Base-by-base conservation (phyloP, 768 basidiomycete species). In the Rhodosporidiobolus sp. region DNA sequence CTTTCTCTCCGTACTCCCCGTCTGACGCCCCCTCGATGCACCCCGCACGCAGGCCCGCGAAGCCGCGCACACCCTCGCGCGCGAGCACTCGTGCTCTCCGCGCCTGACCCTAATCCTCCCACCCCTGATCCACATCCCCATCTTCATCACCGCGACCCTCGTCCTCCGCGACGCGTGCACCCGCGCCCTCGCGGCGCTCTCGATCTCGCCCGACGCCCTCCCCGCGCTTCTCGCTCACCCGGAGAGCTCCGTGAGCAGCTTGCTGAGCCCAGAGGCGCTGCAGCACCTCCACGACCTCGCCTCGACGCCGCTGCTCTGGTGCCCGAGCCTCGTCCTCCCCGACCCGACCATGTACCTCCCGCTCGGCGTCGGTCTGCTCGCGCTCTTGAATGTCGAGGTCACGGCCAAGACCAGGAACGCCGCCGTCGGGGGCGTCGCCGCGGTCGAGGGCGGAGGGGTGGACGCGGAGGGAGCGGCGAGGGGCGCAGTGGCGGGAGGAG, bases 371-470 rank as follows among this genome's bases (percentile, higher is more conserved):
- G 80, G 81, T 1, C 38, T 82, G 55, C 68, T 78, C 16, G 79
- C 77, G 7, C 74, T 81, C 54, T 57, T 77, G 17, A 83, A 82
- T 75, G 81, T 81, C n/a, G 82, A 82, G 45, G 62, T 79, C 24
- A 69, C 65, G 49, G 70, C 75, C 6, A 57, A 53, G 49, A 79
- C 67, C 43, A 72, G 78, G 26, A 35, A 64, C 26, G 61, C 49
- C 20, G 35, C 32, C 28, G 22, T 46, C 4, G 50, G 32, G 43
- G 48, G 45, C 11, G 71, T 66, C 4, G 50, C 60, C 8, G 46
- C 34, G 26, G 52, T 19, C 12, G 32, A 49, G 43, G 24, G 30
- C n/a, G 67, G 48, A 11, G 62, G 17, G 30, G 46, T 34, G 26
- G 52, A 20, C 35, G 34, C 57, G 24, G 38, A 58, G 24, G 5